A percentile compares a stretch with the other conserved stretches of the same genome.
phyloP scores from a whole-genome alignment of 257 asterid genomes.

The Handroanthus guayacan region DNA sequence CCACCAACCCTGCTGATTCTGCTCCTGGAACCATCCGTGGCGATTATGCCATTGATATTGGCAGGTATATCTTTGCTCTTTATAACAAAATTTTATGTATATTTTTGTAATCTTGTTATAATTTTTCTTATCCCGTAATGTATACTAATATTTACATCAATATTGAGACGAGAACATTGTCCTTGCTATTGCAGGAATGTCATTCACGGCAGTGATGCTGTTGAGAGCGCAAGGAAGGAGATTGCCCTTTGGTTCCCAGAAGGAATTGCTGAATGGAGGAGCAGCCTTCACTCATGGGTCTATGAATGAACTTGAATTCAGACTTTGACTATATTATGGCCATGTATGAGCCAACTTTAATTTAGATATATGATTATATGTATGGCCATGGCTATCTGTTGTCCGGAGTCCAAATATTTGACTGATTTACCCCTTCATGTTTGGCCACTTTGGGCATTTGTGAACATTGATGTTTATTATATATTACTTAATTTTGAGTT shows the following conservation, averaged over 20 bases:
- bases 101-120: neutral
- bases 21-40: constrained; percentile 99
- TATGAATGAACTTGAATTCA: constrained; percentile 55
- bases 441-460: constrained; percentile 6
- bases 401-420: neutral
- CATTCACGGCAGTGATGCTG: constrained; percentile 92
- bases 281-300: constrained; percentile 89
- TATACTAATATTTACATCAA: no score
- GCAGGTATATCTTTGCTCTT: constrained; percentile 57
- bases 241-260: constrained; percentile 98
- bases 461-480: constrained; percentile 3
- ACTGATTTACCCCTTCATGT: neutral
- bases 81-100: neutral
- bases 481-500: neutral
- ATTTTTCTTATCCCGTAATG: neutral
- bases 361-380: no score
- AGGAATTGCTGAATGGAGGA: constrained; percentile 87
- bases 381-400: neutral
- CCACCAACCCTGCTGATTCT: constrained; percentile 92
- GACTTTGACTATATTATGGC: constrained; percentile 3
- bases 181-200: constrained; percentile 68
- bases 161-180: neutral
- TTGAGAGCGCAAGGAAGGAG: constrained; percentile 89
- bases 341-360: neutral
- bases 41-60: constrained; percentile 85